phyloP scores from a whole-genome alignment of 148 eudicot genomes.

The Silene latifolia region DNA sequence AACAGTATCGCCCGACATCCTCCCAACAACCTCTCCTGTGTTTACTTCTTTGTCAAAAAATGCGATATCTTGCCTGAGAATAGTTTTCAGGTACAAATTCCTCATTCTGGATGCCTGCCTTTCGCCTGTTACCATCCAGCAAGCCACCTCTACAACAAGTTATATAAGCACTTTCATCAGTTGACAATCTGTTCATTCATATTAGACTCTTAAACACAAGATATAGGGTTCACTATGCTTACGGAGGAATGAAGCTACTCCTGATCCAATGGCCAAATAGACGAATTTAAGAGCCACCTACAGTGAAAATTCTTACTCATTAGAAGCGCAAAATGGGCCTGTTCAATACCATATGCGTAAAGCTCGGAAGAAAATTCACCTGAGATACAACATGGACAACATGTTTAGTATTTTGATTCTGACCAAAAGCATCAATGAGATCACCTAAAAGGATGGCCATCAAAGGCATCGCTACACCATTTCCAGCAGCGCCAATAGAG shows the following conservation, averaged over 20 bases:
- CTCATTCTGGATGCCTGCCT: constrained; percentile 71
- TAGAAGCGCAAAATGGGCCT: not conserved
- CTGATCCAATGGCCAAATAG: constrained; percentile 53
- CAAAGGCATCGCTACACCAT: constrained; percentile 52
- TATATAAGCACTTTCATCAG: not conserved
- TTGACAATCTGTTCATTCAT: not conserved
- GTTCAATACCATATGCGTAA: not conserved
- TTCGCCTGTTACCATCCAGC: constrained; percentile 83
- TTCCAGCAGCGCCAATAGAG: constrained; percentile 48
- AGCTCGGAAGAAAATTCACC: constrained; percentile 26
- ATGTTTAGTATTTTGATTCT: constrained; percentile 29
- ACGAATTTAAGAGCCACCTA: constrained; percentile 57
- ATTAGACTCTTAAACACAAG: not conserved
- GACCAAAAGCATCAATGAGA: constrained; percentile 53
- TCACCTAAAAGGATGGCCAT: constrained; percentile 58
- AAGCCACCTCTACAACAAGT: constrained; percentile 49
- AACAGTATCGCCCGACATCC: constrained; percentile 81
- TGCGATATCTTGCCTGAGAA: constrained; percentile 62
- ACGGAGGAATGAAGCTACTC: constrained; percentile 56
- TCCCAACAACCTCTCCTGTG: constrained; percentile 73
- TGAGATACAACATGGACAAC: constrained; percentile 40
- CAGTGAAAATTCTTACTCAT: not conserved
- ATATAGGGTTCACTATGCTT: constrained; percentile 20
- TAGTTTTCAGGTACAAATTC: constrained; percentile 56
- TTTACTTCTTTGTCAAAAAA: constrained; percentile 75